A percentile compares a stretch with the other conserved stretches of the same genome.
Evolutionary conservation across 176 grass and related monocot genomes (phyloP).

Genomic region (Zea mays): Zm-B73-REFERENCE-NAM-5.0 NC_050105.1:108180501-108181000

Average conservation of each 20-base stretch:
- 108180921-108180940: neutral
- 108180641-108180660: neutral
- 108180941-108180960: conserved; percentile 23
- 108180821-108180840: conserved; percentile 27
- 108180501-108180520: too few relatives aligned
- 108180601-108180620: neutral
- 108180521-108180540: neutral
- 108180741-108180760: conserved; percentile 21
- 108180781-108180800: conserved; percentile 41
- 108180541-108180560: neutral
- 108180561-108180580: neutral
- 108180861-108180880: neutral
- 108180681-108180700: neutral
- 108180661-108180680: neutral
- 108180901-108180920: neutral
- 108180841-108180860: neutral
- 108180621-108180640: neutral
- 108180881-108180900: conserved; percentile 2
- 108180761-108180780: neutral
- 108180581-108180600: too few relatives aligned
- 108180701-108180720: neutral
- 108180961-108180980: conserved; percentile 15
- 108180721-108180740: conserved; percentile 36
- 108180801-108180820: conserved; percentile 43
- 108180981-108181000: conserved; percentile 8